Evolutionary conservation across 176 grass and related monocot species (phyloP).

Genomic region (Rhynchospora tenuis): DNA sequence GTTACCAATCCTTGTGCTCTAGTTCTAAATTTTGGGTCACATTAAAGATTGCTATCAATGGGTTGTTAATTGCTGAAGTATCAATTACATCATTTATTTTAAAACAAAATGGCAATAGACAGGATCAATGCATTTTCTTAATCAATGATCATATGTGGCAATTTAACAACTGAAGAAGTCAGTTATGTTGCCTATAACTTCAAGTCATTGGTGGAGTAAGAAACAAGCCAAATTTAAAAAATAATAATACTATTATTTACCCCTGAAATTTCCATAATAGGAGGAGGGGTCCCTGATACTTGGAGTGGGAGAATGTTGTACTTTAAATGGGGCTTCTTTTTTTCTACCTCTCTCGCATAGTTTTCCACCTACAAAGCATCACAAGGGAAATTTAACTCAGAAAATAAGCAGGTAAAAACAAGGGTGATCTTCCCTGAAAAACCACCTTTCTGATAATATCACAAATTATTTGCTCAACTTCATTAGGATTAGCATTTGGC

Average conservation of each 20-base stretch:
- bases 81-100: background rate
- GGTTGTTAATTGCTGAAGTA: background rate
- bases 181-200: background rate
- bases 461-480: background rate
- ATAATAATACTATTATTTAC: slow-evolving; percentile 26
- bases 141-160: background rate
- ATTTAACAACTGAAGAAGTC: background rate
- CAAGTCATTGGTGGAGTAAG: background rate
- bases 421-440: background rate
- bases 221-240: background rate
- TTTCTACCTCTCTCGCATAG: slow-evolving; percentile 57
- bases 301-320: slow-evolving; percentile 98
- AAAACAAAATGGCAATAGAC: background rate
- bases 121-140: background rate
- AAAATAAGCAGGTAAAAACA: background rate
- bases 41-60: background rate
- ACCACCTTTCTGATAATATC: background rate
- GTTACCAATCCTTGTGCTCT: background rate
- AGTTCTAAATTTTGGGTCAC: background rate
- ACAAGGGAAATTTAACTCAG: background rate
- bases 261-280: slow-evolving; percentile 88
- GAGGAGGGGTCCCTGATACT: slow-evolving; percentile 40
- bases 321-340: slow-evolving; percentile 56
- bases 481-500: background rate
- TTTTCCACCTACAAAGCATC: slow-evolving; percentile 37